These are phyloP conservation scores for Globisporangium takayamanum DNA, from an alignment of 352 stramenopile species.

Conservation along the genomic window DNA sequence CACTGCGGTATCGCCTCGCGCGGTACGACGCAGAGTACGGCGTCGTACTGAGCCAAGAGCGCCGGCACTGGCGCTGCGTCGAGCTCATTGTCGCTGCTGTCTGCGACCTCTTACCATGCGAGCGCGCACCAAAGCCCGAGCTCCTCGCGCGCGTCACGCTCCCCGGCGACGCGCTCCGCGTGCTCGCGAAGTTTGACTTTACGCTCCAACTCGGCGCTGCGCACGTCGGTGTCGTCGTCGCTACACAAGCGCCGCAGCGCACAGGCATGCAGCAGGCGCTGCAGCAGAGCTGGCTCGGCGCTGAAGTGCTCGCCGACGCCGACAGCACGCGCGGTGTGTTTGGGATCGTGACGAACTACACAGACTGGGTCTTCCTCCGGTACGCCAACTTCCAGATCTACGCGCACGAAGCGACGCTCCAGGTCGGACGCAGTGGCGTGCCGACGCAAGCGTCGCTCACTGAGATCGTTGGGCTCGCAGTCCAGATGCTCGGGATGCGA, in stretches of 20 bases:
- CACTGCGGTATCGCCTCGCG: slow-evolving; percentile 1
- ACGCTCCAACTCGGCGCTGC: neutral
- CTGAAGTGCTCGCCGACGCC: neutral
- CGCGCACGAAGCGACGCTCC: neutral
- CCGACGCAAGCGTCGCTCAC: neutral
- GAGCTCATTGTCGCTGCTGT: neutral
- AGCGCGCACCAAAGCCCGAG: no score
- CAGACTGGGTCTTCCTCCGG: slow-evolving; percentile 1
- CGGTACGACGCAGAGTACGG: neutral
- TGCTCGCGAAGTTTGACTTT: neutral
- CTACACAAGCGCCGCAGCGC: neutral
- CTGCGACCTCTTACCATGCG: neutral
- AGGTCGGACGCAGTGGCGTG: neutral
- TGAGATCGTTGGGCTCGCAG: neutral
- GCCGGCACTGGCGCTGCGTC: neutral
- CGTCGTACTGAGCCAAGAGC: neutral
- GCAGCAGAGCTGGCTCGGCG: slow-evolving; percentile 4
- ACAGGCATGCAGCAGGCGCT: neutral
- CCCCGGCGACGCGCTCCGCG: neutral
- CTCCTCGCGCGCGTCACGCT: neutral
- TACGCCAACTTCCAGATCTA: neutral
- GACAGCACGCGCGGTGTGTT: neutral
- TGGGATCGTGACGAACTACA: slow-evolving; percentile 1
- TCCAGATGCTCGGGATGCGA: neutral
- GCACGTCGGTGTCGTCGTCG: slow-evolving; percentile 1